These are phyloP conservation scores for Ceratobasidium sp. DNA, from an alignment of 1,284 basidiomycete species.

Conservation along the genomic window DNA sequence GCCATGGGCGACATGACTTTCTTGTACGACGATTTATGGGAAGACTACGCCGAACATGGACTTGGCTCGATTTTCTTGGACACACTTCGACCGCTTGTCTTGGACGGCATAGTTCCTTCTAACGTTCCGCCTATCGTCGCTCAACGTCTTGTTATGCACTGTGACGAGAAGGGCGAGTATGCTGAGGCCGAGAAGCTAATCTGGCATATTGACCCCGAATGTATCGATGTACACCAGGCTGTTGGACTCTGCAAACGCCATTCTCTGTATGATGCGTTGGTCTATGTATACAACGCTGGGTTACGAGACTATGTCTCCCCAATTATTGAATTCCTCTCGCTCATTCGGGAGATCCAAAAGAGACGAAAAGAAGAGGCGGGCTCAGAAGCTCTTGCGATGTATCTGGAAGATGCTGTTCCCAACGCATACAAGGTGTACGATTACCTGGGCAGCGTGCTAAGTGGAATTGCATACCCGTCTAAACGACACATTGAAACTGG, in stretches of 20 bases:
- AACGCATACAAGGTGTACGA: slow-evolving; percentile 95
- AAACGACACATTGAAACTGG: slow-evolving; percentile 66
- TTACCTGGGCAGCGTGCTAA: slow-evolving; percentile 89
- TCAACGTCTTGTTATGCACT: slow-evolving; percentile 85
- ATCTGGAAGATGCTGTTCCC: slow-evolving; percentile 72
- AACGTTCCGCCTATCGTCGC: slow-evolving; percentile 89
- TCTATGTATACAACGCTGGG: slow-evolving; percentile 93
- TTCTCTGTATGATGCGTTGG: slow-evolving; percentile 91
- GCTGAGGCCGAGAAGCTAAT: slow-evolving; percentile 90
- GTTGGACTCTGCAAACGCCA: slow-evolving; percentile 87
- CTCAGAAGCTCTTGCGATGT: slow-evolving; percentile 55
- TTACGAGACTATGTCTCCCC: slow-evolving; percentile 92
- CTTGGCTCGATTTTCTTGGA: slow-evolving; percentile 91
- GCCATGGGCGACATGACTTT: slow-evolving; percentile 86
- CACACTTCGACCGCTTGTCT: slow-evolving; percentile 87
- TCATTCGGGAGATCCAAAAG: slow-evolving; percentile 79
- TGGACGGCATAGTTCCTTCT: slow-evolving; percentile 75
- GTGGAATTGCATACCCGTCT: slow-evolving; percentile 90
- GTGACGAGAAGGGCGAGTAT: slow-evolving; percentile 79
- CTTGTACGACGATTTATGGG: slow-evolving; percentile 93
- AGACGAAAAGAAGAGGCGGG: slow-evolving; percentile 61
- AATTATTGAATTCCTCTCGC: slow-evolving; percentile 84
- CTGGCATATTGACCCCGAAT: slow-evolving; percentile 94
- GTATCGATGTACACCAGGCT: slow-evolving; percentile 94
- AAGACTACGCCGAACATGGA: slow-evolving; percentile 87